These are phyloP conservation scores for Trypanosoma scelopori DNA, from an alignment of 208 protist species.

Conservation along the genomic window DNA sequence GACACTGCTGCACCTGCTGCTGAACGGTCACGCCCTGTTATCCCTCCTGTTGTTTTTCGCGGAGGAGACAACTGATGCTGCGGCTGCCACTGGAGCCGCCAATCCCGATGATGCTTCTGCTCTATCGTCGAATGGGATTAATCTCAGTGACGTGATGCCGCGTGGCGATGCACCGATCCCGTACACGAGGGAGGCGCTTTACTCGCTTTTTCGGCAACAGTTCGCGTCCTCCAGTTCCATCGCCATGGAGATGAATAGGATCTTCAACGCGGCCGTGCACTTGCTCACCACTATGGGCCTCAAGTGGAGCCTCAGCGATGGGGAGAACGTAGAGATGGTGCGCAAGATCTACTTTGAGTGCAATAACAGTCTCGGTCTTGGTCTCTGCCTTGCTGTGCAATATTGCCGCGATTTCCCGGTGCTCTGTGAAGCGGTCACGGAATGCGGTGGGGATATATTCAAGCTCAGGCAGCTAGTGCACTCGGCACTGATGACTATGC, in stretches of 20 bases:
- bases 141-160: not conserved
- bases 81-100: not conserved
- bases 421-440: not conserved
- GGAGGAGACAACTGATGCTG: not conserved
- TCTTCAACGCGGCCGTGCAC: too few species aligned
- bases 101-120: too few species aligned
- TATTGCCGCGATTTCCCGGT: conserved; percentile 9
- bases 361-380: too few species aligned
- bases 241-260: too few species aligned
- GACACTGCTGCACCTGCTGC: not conserved
- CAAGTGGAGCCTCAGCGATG: conserved; percentile 4
- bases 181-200: conserved; percentile 11
- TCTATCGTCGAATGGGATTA: too few species aligned
- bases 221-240: too few species aligned
- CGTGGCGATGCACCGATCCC: not conserved
- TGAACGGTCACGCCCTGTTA: not conserved
- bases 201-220: not conserved
- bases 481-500: not conserved
- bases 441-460: not conserved
- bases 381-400: not conserved
- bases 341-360: not conserved
- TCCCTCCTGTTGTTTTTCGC: conserved; percentile 15
- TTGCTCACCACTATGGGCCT: not conserved
- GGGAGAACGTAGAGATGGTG: not conserved
- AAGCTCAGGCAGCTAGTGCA: not conserved